phyloP scores from a whole-genome alignment of 352 stramenopile genomes.

The Pythium guiyangense region DNA sequence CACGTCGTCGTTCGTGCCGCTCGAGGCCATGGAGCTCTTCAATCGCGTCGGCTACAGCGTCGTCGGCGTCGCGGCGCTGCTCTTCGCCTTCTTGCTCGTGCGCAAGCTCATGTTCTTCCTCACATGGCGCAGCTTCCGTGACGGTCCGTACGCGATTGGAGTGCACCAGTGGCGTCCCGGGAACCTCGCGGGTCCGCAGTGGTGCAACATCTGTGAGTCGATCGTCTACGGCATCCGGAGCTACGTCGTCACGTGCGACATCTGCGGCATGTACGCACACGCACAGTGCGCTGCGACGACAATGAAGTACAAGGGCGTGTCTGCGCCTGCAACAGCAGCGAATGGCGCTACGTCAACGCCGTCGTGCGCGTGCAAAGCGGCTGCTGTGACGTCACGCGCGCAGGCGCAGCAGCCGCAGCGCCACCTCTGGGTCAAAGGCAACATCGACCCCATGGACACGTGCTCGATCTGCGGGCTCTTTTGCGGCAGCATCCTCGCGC shows the following conservation, averaged over 20 bases:
- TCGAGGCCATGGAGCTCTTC: constrained; percentile 50
- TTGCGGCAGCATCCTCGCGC: constrained; percentile 74
- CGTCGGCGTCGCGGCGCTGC: constrained; percentile 30
- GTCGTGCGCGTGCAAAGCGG: constrained; percentile 12
- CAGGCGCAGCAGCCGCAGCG: constrained; percentile 20
- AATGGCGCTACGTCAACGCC: background rate
- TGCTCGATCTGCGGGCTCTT: constrained; percentile 76
- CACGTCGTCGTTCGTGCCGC: constrained; percentile 41
- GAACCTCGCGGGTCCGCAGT: constrained; percentile 67
- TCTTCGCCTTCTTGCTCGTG: constrained; percentile 56
- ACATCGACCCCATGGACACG: constrained; percentile 81
- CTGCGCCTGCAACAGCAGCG: background rate
- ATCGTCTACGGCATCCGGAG: constrained; percentile 83
- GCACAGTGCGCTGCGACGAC: constrained; percentile 61
- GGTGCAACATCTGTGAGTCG: constrained; percentile 78
- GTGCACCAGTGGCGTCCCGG: constrained; percentile 73
- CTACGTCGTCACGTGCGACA: constrained; percentile 82
- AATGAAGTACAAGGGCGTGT: constrained; percentile 34
- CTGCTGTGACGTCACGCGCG: constrained; percentile 12
- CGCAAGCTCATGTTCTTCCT: constrained; percentile 78
- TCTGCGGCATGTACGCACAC: constrained; percentile 82
- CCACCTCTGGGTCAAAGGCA: constrained; percentile 79
- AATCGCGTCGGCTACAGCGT: constrained; percentile 53
- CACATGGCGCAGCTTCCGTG: constrained; percentile 76
- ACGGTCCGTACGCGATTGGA: constrained; percentile 64